phyloP scores from a whole-genome alignment of 495 filamentous ascomycete species.

The Penicillium roqueforti region DNA sequence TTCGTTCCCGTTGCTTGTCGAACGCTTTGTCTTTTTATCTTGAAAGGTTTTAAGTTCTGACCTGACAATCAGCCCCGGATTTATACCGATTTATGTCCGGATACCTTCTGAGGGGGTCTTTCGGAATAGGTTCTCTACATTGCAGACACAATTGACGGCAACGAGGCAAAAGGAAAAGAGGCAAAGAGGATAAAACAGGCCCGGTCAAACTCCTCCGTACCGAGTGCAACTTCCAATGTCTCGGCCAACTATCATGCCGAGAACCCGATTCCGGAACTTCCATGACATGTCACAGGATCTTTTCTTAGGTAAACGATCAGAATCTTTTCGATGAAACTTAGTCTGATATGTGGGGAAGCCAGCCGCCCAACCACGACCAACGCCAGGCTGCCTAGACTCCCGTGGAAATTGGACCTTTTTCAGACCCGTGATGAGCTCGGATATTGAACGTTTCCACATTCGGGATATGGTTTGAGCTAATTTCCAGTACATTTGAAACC shows the following conservation, averaged over 20 bases:
- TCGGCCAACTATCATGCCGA: conserved; percentile 16
- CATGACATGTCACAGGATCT: not conserved
- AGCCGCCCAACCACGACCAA: conserved; percentile 17
- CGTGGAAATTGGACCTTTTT: not conserved
- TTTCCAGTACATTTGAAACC: conserved; percentile 10
- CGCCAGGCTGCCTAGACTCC: conserved; percentile 12
- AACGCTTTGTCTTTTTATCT: not conserved
- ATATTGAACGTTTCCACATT: conserved; percentile 5
- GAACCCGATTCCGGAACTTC: conserved; percentile 9
- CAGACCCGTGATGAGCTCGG: not conserved
- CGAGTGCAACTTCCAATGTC: too few species aligned
- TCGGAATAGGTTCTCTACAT: too few species aligned
- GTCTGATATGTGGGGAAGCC: conserved; percentile 16
- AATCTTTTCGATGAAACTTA: conserved; percentile 17
- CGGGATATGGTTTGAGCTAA: conserved; percentile 6
- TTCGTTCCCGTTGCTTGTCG: conserved; percentile 9
- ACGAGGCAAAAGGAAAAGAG: not conserved
- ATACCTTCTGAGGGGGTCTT: too few species aligned
- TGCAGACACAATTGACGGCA: not conserved
- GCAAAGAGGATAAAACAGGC: too few species aligned
- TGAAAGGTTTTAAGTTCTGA: not conserved
- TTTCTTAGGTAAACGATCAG: conserved; percentile 17
- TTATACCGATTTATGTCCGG: not conserved
- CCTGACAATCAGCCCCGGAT: not conserved
- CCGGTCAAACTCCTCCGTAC: too few species aligned